These are phyloP conservation scores for Licmophora abbreviata DNA, from an alignment of 108 stramenopile species.

Conservation along the genomic window DNA sequence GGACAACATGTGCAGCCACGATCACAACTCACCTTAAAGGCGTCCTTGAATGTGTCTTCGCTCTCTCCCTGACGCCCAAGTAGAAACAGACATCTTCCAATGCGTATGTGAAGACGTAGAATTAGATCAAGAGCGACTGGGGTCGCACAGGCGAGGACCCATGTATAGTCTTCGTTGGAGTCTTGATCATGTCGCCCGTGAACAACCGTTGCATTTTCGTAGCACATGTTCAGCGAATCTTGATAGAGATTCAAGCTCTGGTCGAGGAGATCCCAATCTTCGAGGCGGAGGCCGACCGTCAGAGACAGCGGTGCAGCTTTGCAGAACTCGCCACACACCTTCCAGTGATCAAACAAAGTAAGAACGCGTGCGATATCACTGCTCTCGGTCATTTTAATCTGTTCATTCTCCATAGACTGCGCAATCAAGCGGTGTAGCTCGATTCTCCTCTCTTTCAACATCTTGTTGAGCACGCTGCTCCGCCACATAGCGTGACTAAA, in stretches of 20 bases:
- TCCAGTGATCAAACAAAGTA: conserved; percentile 53
- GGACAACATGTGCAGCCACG: no score
- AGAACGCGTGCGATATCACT: conserved; percentile 16
- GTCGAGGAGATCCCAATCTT: conserved; percentile 11
- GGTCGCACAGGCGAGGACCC: not conserved
- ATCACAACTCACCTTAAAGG: no score
- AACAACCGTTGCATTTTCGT: conserved; percentile 10
- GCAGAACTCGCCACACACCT: conserved; percentile 29
- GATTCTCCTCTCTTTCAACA: conserved; percentile 41
- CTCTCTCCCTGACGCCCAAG: conserved; percentile 13
- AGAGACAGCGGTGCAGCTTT: conserved; percentile 39
- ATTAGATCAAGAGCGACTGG: conserved; percentile 15
- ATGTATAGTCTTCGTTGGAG: not conserved
- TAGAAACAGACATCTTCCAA: conserved; percentile 12
- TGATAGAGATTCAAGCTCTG: conserved; percentile 15
- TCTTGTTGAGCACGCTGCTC: conserved; percentile 35
- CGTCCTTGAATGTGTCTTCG: conserved; percentile 16
- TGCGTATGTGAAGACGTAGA: conserved; percentile 20
- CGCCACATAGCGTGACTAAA: conserved; percentile 62
- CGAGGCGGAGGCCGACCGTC: conserved; percentile 25
- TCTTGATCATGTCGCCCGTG: not conserved
- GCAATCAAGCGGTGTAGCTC: conserved; percentile 54
- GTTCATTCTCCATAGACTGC: conserved; percentile 33
- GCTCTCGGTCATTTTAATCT: conserved; percentile 9
- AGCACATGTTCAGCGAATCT: conserved; percentile 17